phyloP scores from a whole-genome alignment of 495 filamentous ascomycete species.

The Penicillium herquei region DNA sequence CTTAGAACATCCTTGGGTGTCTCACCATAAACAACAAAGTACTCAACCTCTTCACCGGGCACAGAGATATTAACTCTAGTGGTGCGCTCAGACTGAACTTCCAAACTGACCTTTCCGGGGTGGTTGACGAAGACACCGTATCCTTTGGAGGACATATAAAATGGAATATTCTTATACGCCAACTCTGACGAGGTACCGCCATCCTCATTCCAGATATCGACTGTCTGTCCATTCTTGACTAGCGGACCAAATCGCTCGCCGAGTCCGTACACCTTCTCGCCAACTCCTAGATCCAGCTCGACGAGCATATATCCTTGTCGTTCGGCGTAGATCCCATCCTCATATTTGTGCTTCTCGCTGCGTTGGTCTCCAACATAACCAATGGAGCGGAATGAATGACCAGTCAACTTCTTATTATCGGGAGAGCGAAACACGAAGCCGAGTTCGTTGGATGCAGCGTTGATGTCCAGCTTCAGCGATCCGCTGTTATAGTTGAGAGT shows the following conservation, averaged over 20 bases:
- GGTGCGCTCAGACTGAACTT: conserved; percentile 66
- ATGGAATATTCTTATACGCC: conserved; percentile 73
- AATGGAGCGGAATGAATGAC: conserved; percentile 59
- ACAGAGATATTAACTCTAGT: conserved; percentile 64
- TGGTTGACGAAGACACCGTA: conserved; percentile 73
- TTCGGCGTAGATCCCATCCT: conserved; percentile 53
- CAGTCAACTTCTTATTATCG: conserved; percentile 51
- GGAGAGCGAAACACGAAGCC: conserved; percentile 53
- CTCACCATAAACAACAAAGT: conserved; percentile 64
- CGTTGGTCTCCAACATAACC: conserved; percentile 55
- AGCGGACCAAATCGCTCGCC: conserved; percentile 71
- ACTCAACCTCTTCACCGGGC: conserved; percentile 57
- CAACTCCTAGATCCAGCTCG: conserved; percentile 60
- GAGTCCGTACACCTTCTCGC: conserved; percentile 67
- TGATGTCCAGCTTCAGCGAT: conserved; percentile 51
- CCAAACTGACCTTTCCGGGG: conserved; percentile 57
- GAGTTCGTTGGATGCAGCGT: conserved; percentile 52
- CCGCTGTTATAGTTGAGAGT: conserved; percentile 58
- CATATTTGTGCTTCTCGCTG: conserved; percentile 46
- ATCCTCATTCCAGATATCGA: conserved; percentile 71
- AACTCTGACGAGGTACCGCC: conserved; percentile 69
- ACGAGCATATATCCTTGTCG: conserved; percentile 60
- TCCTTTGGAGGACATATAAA: conserved; percentile 64
- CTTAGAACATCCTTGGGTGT: conserved; percentile 65
- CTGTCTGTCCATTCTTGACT: conserved; percentile 65